Conservation (phyloP, 2,329 filamentous ascomycete species). For the Coniella vitis region DNA sequence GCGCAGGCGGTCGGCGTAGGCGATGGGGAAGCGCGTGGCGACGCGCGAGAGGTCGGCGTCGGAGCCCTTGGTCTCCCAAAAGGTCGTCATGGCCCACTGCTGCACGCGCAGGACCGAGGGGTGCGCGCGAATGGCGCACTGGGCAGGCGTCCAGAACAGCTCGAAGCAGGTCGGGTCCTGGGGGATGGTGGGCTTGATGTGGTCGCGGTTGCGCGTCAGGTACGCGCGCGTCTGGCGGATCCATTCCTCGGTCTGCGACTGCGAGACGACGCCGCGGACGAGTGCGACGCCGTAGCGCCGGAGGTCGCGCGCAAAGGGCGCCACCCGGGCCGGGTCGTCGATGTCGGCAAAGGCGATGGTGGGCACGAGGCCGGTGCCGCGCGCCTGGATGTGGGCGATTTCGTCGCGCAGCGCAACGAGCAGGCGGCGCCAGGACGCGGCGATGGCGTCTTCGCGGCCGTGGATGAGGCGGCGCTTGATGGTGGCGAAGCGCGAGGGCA, state of each 20-base stretch:
- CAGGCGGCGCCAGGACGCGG: constrained; percentile 49
- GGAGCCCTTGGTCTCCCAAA: constrained; percentile 51
- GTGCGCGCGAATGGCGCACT: constrained; percentile 61
- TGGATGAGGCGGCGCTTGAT: constrained; percentile 49
- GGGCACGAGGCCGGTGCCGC: constrained; percentile 47
- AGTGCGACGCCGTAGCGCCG: constrained; percentile 59
- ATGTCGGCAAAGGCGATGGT: constrained; percentile 48
- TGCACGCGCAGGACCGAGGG: constrained; percentile 57
- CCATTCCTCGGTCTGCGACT: constrained; percentile 47
- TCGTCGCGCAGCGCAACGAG: constrained; percentile 45
- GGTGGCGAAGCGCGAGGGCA: constrained; percentile 50
- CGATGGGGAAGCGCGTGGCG: constrained; percentile 53
- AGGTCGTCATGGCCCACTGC: constrained; percentile 53
- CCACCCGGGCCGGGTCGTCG: constrained; percentile 38
- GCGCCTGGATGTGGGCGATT: constrained; percentile 43
- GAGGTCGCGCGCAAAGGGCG: constrained; percentile 49
- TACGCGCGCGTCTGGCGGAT: constrained; percentile 56
- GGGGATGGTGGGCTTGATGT: constrained; percentile 47
- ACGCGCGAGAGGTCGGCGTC: constrained; percentile 42
- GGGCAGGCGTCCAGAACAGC: constrained; percentile 66
- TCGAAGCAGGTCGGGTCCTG: constrained; percentile 65
- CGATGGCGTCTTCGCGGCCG: constrained; percentile 47
- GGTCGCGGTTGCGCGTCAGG: constrained; percentile 39
- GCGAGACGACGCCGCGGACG: constrained; percentile 56
- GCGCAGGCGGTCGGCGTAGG: constrained; percentile 63